Evolutionary conservation across 257 asterid genomes (phyloP), one percentile per base, ranked within the genome.

Genomic region (Penstemon davidsonii): DNA sequence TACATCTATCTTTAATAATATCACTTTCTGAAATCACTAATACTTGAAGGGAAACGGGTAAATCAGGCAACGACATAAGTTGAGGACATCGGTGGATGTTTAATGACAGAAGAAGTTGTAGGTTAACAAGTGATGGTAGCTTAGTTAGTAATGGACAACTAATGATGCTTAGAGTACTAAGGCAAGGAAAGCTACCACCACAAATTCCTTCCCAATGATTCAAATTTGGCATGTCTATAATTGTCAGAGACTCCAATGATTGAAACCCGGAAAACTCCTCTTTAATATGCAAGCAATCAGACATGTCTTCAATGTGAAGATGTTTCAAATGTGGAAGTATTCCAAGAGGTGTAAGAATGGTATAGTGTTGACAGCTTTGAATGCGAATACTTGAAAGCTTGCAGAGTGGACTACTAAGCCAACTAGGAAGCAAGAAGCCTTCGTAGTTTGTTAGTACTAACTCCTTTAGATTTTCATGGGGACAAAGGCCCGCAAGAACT

Each of bases 401-500:
- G 75, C 75, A 70, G 4, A 13, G 41, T 8, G 79, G 70, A 72
- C 58, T 62, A 15, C 59, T 45, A 5, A 77, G 60, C 82, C 83
- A 83, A 65, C 56, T 12, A 5, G 88, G 82, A 63, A 78, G 66
- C 40, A 46, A 37, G 7, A 37, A 3, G 10, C 86, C 84, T 40
- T 43, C 33, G 9, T 76, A 81, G 10, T 67, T 79, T 59, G 70
- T 73, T 10, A 80, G 58, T 36, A 41, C 5, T 13, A 83, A 36
- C 74, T 78, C 81, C 74, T 73, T 70, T 47, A 80, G 55, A 66
- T 71, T 76, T 56, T 68, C 74, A 69, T 83, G 86, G 41, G 84
- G 84, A 54, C 44, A 63, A 71, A 83, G 83, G 47, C 81, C 76
- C 39, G 73, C 68, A 8, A 83, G 85, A 62, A 77, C 63, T 66